Percentiles rank a stretch among this genome's conserved stretches.
Evolutionary conservation across 192 early-diverging fungal species (phyloP).

Genomic region (Coemansia sp.): DNA sequence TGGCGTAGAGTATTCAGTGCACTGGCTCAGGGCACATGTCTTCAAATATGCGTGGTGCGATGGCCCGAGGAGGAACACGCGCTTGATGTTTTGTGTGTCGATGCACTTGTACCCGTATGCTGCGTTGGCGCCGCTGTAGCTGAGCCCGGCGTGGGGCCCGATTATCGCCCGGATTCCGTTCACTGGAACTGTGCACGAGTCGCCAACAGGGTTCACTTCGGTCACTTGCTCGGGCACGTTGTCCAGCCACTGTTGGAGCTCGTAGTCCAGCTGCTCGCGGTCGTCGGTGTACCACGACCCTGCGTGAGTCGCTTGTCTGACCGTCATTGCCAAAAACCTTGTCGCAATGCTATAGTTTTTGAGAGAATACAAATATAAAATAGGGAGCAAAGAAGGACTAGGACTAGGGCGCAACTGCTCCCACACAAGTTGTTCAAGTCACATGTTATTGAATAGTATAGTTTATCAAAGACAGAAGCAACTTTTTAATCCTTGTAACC

Average conservation of each 20-base stretch:
- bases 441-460: no score
- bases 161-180: conserved; percentile 39
- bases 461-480: no score
- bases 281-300: conserved; percentile 69
- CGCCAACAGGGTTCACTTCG: conserved; percentile 23
- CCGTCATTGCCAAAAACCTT: conserved; percentile 11
- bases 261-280: conserved; percentile 28
- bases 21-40: conserved; percentile 76
- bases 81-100: conserved; percentile 57
- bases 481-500: conserved; percentile 48
- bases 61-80: conserved; percentile 91
- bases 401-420: not conserved
- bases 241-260: conserved; percentile 43
- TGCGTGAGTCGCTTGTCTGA: conserved; percentile 60
- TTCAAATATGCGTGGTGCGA: conserved; percentile 86
- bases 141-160: conserved; percentile 81
- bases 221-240: conserved; percentile 18
- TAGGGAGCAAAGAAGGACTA: not conserved
- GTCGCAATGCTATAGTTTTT: not conserved
- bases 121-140: conserved; percentile 86
- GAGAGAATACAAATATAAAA: not conserved
- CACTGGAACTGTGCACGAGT: conserved; percentile 15
- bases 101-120: conserved; percentile 85
- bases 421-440: no score
- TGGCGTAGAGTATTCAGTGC: conserved; percentile 78